Base-by-base conservation (phyloP, 495 filamentous ascomycete genomes). In the Endocarpon pusillum region DNA sequence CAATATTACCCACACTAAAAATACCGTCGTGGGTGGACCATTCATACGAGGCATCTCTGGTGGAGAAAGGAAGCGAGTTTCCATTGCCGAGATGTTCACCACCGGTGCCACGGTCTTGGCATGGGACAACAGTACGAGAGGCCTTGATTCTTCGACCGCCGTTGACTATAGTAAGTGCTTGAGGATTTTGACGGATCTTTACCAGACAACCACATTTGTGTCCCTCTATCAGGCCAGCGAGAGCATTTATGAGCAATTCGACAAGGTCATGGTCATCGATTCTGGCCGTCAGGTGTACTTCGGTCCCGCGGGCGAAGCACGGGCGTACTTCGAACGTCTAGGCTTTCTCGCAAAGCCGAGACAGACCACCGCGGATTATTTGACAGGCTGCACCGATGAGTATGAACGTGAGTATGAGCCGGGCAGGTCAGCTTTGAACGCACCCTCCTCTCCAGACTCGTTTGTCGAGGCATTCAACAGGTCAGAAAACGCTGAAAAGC, bases 81-180 rank as follows among this genome's bases (percentile, higher is more conserved):
- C 49, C 23, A 64, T 64, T 20, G 57, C 57, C 4, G 58, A 73
- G 42, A 66, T 68, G 51, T 72, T 87, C 61, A 63, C 78, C 30
- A 79, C 77, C 2, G 75, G 78, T 33, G 76, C 71, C 6, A 72
- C 71, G 25, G 63, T 92, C 17, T 58, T 71, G 23, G 78, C 71
- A 2, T 89, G 81, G 79, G 84, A 91, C 49, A 89, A 92, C 55
- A 73, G 66, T 31, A 87, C 83, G 2, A 71, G 84, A 31, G 84
- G 84, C 21, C 61, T 92, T 9, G 84, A 93, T 45, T 77, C 80
- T 3, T 78, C 73, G 3, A 91, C 82, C 2, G 84, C 84, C 0
- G 66, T 91, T 20, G 78, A 84, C 22, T 62, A 57, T 24, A 53
- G 65, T 39, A 81, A 82, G 48, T 79, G 77, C 0, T 64, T 89